Evolutionary conservation across 139 green algal species (phyloP).

Genomic region (Tetraselmis striata): DNA sequence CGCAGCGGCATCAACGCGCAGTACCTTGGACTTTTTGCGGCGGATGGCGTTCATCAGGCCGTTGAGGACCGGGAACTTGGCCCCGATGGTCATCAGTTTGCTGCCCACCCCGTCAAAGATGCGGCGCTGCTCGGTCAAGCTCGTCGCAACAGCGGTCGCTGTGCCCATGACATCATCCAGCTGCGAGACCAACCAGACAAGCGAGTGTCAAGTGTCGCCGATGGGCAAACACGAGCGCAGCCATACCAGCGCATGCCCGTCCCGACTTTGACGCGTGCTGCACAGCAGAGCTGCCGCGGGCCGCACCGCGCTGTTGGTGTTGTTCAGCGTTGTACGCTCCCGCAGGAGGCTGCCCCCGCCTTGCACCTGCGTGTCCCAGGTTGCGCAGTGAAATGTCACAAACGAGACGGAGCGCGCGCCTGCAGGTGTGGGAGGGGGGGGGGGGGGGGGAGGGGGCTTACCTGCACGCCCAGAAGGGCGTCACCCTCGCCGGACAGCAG

Average conservation of each 20-base stretch:
- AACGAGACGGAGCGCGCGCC: no score
- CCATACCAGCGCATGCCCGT: no score
- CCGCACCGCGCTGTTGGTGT: slow-evolving; percentile 7
- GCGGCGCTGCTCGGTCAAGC: slow-evolving; percentile 51
- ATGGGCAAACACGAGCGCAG: no score
- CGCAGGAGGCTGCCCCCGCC: slow-evolving; percentile 59
- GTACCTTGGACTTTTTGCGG: slow-evolving; percentile 71
- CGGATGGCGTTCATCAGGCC: slow-evolving; percentile 76
- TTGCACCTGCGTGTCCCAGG: background rate
- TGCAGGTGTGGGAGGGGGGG: no score
- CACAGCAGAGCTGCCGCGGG: no score
- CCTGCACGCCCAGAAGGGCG: slow-evolving; percentile 40
- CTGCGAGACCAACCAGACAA: no score
- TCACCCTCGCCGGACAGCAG: slow-evolving; percentile 50
- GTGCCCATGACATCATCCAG: slow-evolving; percentile 80
- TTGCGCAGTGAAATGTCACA: no score
- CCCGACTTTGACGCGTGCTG: no score
- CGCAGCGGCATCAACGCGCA: background rate
- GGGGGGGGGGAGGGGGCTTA: no score
- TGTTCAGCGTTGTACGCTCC: slow-evolving; percentile 50
- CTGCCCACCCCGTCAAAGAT: slow-evolving; percentile 46
- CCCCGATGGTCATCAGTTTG: slow-evolving; percentile 55
- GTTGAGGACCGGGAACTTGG: slow-evolving; percentile 78
- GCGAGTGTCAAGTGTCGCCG: no score
- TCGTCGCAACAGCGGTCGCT: slow-evolving; percentile 50